These are phyloP conservation scores for Calonectria hongkongensis DNA, from an alignment of 2,329 filamentous ascomycete species.

Conservation along the genomic window DNA sequence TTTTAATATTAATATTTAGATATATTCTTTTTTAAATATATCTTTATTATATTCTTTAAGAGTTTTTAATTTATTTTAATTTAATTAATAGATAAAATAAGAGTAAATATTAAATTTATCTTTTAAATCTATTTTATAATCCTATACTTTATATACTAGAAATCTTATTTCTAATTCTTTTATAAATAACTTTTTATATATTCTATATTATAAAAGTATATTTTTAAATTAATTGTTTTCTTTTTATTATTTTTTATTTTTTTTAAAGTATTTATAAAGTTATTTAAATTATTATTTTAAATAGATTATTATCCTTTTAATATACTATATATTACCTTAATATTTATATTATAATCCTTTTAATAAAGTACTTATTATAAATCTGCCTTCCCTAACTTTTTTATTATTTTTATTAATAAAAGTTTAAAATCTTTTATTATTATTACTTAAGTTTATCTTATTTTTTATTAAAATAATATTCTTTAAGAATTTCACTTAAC, in stretches of 20 bases:
- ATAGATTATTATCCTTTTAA: background rate
- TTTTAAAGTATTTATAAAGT: conserved; percentile 22
- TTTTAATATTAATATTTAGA: too few relatives aligned
- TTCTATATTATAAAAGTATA: conserved; percentile 38
- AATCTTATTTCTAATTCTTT: conserved; percentile 48
- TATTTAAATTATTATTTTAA: conserved; percentile 36
- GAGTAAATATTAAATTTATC: conserved; percentile 29
- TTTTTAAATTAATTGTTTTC: conserved; percentile 28
- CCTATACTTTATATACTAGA: conserved; percentile 47
- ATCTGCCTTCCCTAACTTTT: too few relatives aligned
- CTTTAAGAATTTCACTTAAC: too few relatives aligned
- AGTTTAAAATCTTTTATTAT: too few relatives aligned
- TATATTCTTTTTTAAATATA: too few relatives aligned
- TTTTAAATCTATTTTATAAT: conserved; percentile 38
- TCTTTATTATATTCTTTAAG: too few relatives aligned
- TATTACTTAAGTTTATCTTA: too few relatives aligned
- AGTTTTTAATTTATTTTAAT: too few relatives aligned
- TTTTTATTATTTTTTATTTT: background rate
- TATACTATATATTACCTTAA: conserved; percentile 28
- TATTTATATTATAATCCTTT: conserved; percentile 5
- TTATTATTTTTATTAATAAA: too few relatives aligned
- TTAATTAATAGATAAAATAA: conserved; percentile 24
- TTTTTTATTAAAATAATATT: too few relatives aligned
- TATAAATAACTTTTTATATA: conserved; percentile 46
- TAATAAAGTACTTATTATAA: too few relatives aligned